phyloP scores from a whole-genome alignment of 768 basidiomycete species.

The Boletus pseudo-olivaceus region DNA sequence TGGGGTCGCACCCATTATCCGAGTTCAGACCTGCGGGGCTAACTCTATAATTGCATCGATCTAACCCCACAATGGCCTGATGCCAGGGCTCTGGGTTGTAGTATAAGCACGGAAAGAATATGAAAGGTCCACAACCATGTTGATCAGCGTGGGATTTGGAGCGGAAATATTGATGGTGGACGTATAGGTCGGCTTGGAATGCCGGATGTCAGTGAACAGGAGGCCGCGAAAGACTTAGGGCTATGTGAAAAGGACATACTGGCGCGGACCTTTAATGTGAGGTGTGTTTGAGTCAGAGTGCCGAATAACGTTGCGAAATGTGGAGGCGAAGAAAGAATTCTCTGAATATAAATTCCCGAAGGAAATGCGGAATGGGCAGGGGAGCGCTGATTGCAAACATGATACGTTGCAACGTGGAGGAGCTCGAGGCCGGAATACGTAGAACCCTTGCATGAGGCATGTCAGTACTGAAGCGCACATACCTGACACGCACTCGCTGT shows the following conservation, averaged over 20 bases:
- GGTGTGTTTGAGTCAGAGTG: neutral
- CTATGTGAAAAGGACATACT: neutral
- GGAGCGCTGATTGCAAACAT: neutral
- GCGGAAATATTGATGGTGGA: neutral
- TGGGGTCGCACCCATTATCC: neutral
- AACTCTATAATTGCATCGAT: constrained; percentile 8
- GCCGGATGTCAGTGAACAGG: neutral
- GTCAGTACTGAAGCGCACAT: neutral
- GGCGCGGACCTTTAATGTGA: neutral
- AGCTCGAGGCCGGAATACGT: neutral
- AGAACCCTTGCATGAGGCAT: constrained; percentile 2
- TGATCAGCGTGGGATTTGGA: neutral
- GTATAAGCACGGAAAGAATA: constrained; percentile 6
- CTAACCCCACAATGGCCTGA: constrained; percentile 1
- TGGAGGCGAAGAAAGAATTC: neutral
- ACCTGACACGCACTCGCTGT: neutral
- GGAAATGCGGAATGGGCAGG: neutral
- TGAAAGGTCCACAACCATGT: neutral
- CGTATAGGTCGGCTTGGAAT: neutral
- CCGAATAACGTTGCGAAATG: neutral
- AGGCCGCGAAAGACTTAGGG: too few relatives aligned
- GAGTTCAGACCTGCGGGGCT: neutral
- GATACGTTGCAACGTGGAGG: neutral
- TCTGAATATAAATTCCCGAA: neutral
- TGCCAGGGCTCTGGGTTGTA: constrained; percentile 9